Evolutionary conservation across 2,329 filamentous ascomycete genomes (phyloP).

Genomic region (Pestalotiopsis sp.): DNA sequence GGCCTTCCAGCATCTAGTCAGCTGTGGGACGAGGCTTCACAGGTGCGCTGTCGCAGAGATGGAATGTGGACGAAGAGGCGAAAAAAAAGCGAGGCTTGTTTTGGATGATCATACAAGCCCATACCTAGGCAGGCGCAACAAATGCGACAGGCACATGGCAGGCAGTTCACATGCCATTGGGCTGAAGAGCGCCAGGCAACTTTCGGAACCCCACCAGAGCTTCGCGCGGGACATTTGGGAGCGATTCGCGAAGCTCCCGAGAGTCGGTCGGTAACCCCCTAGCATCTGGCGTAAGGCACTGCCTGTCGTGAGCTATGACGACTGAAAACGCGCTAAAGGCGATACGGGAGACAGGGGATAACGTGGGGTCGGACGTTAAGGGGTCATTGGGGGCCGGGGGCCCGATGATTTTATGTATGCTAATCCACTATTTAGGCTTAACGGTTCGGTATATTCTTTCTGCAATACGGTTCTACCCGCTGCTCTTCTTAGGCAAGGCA

Average conservation of each 20-base stretch:
- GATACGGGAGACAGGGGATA: neutral
- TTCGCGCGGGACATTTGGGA: neutral
- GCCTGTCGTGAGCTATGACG: neutral
- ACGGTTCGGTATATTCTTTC: neutral
- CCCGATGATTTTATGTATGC: neutral
- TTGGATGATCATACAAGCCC: neutral
- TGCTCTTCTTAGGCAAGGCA: neutral
- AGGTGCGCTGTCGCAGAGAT: neutral
- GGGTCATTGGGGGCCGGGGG: neutral
- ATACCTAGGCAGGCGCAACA: neutral
- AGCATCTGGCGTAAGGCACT: neutral
- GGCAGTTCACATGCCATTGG: neutral
- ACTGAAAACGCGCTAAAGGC: neutral
- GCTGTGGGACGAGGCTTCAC: neutral
- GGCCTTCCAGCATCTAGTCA: neutral
- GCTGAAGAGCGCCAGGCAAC: neutral
- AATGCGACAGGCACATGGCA: neutral
- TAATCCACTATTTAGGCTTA: neutral
- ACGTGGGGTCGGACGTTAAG: neutral
- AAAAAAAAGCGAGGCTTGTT: neutral
- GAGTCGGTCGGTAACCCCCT: neutral
- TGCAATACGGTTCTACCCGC: neutral
- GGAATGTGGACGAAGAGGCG: neutral
- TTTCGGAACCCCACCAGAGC: neutral
- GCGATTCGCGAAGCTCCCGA: neutral